Evolutionary conservation across 2,329 filamentous ascomycete genomes (phyloP), one percentile per base, ranked within the genome.

Genomic region (Dactylellina sp.): DNA sequence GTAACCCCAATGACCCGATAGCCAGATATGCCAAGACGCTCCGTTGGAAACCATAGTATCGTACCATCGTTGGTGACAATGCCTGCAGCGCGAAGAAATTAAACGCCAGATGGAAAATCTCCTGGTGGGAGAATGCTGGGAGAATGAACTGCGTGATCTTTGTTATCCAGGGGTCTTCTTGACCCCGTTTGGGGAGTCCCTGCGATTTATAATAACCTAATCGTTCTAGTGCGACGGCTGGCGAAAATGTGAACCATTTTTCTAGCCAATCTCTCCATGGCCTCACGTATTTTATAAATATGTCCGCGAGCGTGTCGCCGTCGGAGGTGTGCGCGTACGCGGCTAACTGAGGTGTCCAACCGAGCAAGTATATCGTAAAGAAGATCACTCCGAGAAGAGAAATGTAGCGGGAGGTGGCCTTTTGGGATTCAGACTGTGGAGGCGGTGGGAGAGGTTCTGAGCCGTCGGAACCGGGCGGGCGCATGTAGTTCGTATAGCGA

Each of bases 41-140:
- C 7, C 70, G 25, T 24, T 44, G 53, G 16, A 74, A 62, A 5
- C 70, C 70, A 40, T 74, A 74, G 49, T 50, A 74, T 7, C 49
- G 40, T 2, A 74, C 61, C 42, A 74, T 56, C 6, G 70, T 74
- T 24, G 70, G 70, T 0, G 70, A 32, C 1, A 74, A 9, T 14
- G 70, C 70, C 28, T 74, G 70, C 14, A 74, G 28, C 5, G 46
- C 70, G 42, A 74, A 74, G 50, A 62, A 74, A 40, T 74, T 74
- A 47, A 74, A 66, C 12, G 61, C 53, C 3, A 74, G 42, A 57
- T 74, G 70, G 28, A 37, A 74, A 2, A 62, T 53, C 22, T 50
- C 20, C 11, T 49, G n/a, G 24, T 74, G 70, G 0, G 61, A 66
- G 28, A 74, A 49, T 1, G 56, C 42, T 2, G 70, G 70, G 32